Conservation (phyloP, 495 filamentous ascomycete species). For the Copromyces sp. region DNA sequence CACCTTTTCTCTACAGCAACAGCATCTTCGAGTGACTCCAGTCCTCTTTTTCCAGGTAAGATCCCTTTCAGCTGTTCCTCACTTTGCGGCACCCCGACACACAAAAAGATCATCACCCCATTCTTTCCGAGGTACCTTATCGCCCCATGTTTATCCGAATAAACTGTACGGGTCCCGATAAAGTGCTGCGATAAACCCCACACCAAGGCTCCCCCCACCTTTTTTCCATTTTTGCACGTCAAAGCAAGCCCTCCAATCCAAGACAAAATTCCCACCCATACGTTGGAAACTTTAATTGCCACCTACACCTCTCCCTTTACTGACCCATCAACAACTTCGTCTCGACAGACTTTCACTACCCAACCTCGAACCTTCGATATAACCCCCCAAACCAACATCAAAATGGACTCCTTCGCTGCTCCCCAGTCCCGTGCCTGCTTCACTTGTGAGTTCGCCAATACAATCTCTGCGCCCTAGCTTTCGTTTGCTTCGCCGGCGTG, state of each 20-base stretch:
- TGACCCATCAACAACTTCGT: conserved; percentile 10
- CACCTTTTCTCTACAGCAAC: not conserved
- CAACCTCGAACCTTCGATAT: conserved; percentile 1
- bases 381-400: conserved; percentile 7
- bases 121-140: not conserved
- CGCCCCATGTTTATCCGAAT: not conserved
- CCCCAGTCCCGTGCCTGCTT: conserved; percentile 33
- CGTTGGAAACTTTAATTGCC: conserved; percentile 11
- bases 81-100: not conserved
- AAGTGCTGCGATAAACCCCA: conserved; percentile 10
- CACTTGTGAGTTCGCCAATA: conserved; percentile 34
- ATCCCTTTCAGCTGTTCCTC: not conserved
- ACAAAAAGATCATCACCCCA: not conserved
- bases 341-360: not conserved
- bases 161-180: not conserved
- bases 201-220: conserved; percentile 15
- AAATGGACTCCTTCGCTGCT: conserved; percentile 29
- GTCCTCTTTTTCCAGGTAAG: not conserved
- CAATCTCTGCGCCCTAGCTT: conserved; percentile 14
- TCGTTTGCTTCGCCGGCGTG: conserved; percentile 14
- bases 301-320: conserved; percentile 8
- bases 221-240: conserved; percentile 12
- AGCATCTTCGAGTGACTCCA: not conserved
- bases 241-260: conserved; percentile 15
- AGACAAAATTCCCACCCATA: conserved; percentile 10